Base-by-base conservation (phyloP, 1,284 basidiomycete species). In the Porogramme epimiltina region DNA sequence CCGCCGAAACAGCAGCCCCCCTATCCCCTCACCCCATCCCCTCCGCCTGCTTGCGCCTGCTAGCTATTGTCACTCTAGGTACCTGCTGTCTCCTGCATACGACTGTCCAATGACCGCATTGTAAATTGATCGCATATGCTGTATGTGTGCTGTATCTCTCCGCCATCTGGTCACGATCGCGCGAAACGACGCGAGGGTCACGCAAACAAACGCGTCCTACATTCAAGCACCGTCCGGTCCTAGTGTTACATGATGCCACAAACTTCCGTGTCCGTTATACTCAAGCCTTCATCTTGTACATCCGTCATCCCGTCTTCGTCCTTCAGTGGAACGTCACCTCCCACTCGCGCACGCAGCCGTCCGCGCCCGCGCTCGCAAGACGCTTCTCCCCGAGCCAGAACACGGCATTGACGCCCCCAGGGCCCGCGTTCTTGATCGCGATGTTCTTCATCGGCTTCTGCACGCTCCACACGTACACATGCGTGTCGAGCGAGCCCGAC, bases 381-480 rank as follows among this genome's bases (percentile, higher is more conserved):
- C 75, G 78, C 0, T 73, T 78, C 42, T 63, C 64, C 23, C 72
- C 78, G n/a, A 89, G 64, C 94, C 95, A 98, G 37, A 85, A 75
- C 15, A 95, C 93, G 20, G 81, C 81, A 53, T 85, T 87, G 0
- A 93, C 87, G 4, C 94, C 93, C 19, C 91, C 90, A 2, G 90
- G 84, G 38, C 84, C 85, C 1, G 91, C 91, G 56, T 93, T 93
- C 75, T 89, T 91, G 70, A 97, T 85, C 13, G 87, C 80, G 38
- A 95, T 84, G 61, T 91, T 92, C 72, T 84, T 86, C 69, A 85
- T 74, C 11, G 89, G 87, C 58, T 88, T 87, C 51, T 79, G 78
- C 34, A 93, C 84, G 60, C 87, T 87, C 87, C 93, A 98, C 36
- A 98, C 73, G 67, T 94, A 97, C 8, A 97, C 84, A 63, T 93